Conservation (phyloP, 2,329 filamentous ascomycete species). For the Thielaviopsis ethacetica region DNA sequence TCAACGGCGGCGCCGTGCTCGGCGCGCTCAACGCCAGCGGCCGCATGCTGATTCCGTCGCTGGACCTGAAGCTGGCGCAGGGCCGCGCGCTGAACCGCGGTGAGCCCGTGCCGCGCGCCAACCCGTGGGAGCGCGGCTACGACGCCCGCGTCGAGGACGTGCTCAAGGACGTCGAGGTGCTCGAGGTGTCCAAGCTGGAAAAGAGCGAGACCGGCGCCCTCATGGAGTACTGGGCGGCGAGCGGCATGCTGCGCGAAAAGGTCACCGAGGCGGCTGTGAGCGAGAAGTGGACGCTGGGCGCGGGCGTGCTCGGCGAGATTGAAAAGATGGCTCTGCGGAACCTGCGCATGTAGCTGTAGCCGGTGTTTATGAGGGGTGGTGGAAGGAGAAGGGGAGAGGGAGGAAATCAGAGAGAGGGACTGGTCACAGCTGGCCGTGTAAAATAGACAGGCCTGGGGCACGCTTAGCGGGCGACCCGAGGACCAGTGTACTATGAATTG, state of each 20-base stretch:
- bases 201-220: conserved; percentile 60
- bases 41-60: conserved; percentile 41
- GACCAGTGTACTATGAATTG: conserved; percentile 8
- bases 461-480: background rate
- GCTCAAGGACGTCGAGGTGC: conserved; percentile 32
- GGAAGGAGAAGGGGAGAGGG: too few species aligned
- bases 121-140: conserved; percentile 40
- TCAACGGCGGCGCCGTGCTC: conserved; percentile 65
- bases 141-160: conserved; percentile 39
- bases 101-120: conserved; percentile 23
- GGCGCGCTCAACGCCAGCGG: conserved; percentile 62
- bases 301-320: conserved; percentile 73
- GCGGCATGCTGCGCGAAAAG: conserved; percentile 56
- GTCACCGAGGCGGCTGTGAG: conserved; percentile 56
- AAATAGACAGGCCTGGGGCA: too few species aligned
- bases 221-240: conserved; percentile 87
- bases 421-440: too few species aligned
- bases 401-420: too few species aligned
- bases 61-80: conserved; percentile 51
- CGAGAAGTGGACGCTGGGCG: conserved; percentile 70
- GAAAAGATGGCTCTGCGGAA: conserved; percentile 46
- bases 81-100: conserved; percentile 28
- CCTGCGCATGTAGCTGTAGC: conserved; percentile 30
- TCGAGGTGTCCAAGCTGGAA: conserved; percentile 50
- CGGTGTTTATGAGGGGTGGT: too few species aligned